Base-by-base conservation (phyloP, 2,329 filamentous ascomycete species). In the Arthrobotrys entomopaga region DNA sequence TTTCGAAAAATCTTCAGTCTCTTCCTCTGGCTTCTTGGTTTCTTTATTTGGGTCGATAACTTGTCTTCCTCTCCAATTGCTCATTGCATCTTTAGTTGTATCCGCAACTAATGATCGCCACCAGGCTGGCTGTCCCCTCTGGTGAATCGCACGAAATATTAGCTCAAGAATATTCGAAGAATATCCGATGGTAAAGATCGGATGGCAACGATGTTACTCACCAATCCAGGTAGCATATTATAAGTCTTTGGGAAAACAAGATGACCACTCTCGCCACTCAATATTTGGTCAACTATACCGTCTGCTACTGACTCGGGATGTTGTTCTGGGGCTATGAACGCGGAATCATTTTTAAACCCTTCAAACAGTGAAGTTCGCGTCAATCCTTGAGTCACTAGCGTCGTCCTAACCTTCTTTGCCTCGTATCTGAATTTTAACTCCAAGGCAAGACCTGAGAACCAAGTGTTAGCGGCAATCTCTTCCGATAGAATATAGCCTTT, bases 361-460 rank as follows among this genome's bases (percentile, higher is more conserved):
- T 83, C 80, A 77, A 90, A 89, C 8, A 90, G 82, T n/a, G 84
- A 80, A 0, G 85, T 91, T 78, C 84, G 86, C 77, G 84, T 89
- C 80, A 87, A 90, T 52, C 84, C 86, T 78, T 87, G 89, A 76
- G 87, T 87, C 56, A 91, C 85, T 6, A 88, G 78, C n/a, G 91
- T 85, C 3, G 89, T 91, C 57, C 89, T 84, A 26, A 92, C 86
- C 67, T 84, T 85, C 0, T 85, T 86, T 0, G 89, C 89, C 22
- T 86, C 84, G 80, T 91, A 90, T 34, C 84, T 81, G 3, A 85
- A 86, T 42, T 81, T 81, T 56, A 90, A 81, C 80, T 90, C 88
- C 1, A 84, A 83, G 0, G 84, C 82, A 1, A 90, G 81, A 0
- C 86, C 69, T 73, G 57, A 0, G n/a, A 24, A 26, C 1, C 8